phyloP scores from a whole-genome alignment of 768 basidiomycete species.

The Gloeopeniophorella convolvens region DNA sequence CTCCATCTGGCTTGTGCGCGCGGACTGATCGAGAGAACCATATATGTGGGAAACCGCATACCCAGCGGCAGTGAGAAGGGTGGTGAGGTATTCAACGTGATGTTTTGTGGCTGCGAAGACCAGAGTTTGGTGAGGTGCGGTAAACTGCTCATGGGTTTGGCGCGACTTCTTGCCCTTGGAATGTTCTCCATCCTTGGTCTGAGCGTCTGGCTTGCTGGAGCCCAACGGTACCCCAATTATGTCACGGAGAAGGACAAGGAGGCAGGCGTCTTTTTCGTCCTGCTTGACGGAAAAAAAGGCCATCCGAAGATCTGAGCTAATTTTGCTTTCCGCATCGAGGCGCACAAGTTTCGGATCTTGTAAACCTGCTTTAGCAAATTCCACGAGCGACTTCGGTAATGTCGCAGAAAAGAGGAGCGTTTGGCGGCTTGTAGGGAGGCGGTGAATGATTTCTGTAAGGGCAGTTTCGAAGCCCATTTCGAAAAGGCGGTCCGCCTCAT shows the following conservation, averaged over 20 bases:
- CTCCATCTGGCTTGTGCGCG: constrained; percentile 86
- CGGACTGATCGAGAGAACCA: constrained; percentile 88
- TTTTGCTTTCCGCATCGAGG: constrained; percentile 94
- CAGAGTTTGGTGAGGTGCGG: constrained; percentile 83
- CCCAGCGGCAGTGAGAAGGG: constrained; percentile 69
- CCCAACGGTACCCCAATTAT: constrained; percentile 76
- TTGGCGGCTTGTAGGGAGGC: constrained; percentile 81
- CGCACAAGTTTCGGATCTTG: constrained; percentile 91
- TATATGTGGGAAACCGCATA: constrained; percentile 94
- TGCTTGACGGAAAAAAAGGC: constrained; percentile 91
- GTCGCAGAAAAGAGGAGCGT: constrained; percentile 96
- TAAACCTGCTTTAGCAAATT: constrained; percentile 97
- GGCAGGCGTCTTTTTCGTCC: constrained; percentile 88
- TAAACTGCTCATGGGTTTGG: constrained; percentile 43
- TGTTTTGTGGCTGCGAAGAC: constrained; percentile 97
- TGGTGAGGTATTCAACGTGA: constrained; percentile 91
- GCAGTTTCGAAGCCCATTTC: constrained; percentile 97
- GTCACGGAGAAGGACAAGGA: constrained; percentile 79
- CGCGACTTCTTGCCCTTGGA: constrained; percentile 40
- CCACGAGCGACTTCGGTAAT: constrained; percentile 89
- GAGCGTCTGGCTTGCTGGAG: constrained; percentile 26
- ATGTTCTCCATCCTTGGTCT: constrained; percentile 25
- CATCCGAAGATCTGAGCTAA: constrained; percentile 89
- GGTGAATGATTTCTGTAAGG: constrained; percentile 84
- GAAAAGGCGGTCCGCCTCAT: constrained; percentile 97